A percentile compares a stretch with the other conserved stretches of the same genome.
Conservation (phyloP, 1,284 basidiomycete genomes). For the Sparassis latifolia region DNA sequence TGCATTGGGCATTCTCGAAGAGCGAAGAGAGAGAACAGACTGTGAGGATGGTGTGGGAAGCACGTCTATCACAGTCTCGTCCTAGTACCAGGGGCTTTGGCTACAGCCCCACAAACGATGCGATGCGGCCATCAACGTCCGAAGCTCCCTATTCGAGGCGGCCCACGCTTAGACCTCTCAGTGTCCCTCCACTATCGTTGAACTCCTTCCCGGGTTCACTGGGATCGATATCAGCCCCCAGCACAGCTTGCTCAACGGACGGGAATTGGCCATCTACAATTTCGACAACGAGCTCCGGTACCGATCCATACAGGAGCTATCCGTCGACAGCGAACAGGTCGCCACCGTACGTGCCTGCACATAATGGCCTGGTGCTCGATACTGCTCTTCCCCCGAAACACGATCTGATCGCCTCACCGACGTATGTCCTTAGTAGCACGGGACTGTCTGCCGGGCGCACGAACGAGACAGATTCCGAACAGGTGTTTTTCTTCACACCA, state of each 20-base stretch:
- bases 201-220: slow-evolving; percentile 15
- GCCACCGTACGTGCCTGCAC: slow-evolving; percentile 16
- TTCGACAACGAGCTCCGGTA: slow-evolving; percentile 17
- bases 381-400: slow-evolving; percentile 10
- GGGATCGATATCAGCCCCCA: slow-evolving; percentile 24
- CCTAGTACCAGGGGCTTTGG: slow-evolving; percentile 14
- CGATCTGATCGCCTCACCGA: slow-evolving; percentile 8
- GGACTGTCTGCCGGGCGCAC: slow-evolving; percentile 10
- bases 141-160: slow-evolving; percentile 20
- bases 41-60: slow-evolving; percentile 52
- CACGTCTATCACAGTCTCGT: slow-evolving; percentile 16
- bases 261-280: slow-evolving; percentile 23
- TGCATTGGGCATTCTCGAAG: slow-evolving; percentile 77
- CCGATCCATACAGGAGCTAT: slow-evolving; percentile 19
- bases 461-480: neutral
- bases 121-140: slow-evolving; percentile 11
- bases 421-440: slow-evolving; percentile 12
- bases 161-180: slow-evolving; percentile 22
- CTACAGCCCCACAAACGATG: slow-evolving; percentile 17
- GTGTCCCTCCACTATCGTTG: slow-evolving; percentile 25
- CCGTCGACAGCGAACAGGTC: slow-evolving; percentile 17
- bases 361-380: slow-evolving; percentile 13
- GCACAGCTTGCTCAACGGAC: slow-evolving; percentile 28
- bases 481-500: slow-evolving; percentile 15
- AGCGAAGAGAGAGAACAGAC: slow-evolving; percentile 64